A percentile compares a stretch with the other conserved stretches of the same genome.
Evolutionary conservation across 805 yeast genomes (phyloP).

Genomic region (Pichia eremophila): DNA sequence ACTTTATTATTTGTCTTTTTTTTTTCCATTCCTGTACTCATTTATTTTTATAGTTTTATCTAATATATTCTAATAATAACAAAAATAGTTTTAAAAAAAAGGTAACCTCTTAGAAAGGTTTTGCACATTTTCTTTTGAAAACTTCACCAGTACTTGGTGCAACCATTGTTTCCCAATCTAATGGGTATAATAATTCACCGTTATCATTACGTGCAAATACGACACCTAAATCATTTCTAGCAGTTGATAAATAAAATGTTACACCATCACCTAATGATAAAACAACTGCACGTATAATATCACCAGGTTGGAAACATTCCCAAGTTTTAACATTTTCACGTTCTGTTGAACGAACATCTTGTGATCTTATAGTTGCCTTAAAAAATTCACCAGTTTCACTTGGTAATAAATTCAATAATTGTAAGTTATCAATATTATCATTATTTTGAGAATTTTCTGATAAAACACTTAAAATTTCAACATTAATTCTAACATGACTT

Average conservation of each 20-base stretch:
- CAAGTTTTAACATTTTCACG: conserved; percentile 75
- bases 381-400: conserved; percentile 80
- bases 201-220: conserved; percentile 72
- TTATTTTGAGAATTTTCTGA: neutral
- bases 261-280: conserved; percentile 91
- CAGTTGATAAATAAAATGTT: conserved; percentile 82
- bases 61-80: too few relatives aligned
- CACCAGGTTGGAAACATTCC: conserved; percentile 85
- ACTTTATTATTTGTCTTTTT: neutral
- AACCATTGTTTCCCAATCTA: conserved; percentile 95
- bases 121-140: conserved; percentile 86
- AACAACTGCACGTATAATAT: conserved; percentile 75
- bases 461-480: conserved; percentile 49
- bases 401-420: conserved; percentile 33
- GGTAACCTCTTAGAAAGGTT: conserved; percentile 46
- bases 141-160: conserved; percentile 63
- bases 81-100: neutral
- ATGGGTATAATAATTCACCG: conserved; percentile 64
- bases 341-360: conserved; percentile 86
- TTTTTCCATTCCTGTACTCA: neutral
- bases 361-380: conserved; percentile 76
- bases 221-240: conserved; percentile 87
- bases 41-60: too few relatives aligned
- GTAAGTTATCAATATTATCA: neutral
- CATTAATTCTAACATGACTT: conserved; percentile 58